Conservation (phyloP, 306 rosid genomes). For the Elaeagnus macrophylla region DNA sequence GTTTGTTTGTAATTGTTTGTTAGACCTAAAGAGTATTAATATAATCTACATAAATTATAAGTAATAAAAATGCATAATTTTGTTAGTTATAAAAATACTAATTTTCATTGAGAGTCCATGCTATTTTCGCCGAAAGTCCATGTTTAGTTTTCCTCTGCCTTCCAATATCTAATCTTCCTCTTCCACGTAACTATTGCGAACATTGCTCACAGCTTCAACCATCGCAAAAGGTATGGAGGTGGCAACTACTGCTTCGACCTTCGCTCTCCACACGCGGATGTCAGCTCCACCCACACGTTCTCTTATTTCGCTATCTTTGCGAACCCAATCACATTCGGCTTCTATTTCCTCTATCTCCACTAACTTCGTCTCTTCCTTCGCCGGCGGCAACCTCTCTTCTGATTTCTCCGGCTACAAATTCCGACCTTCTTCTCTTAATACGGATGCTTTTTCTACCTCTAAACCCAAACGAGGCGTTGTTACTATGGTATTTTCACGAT, state of each 20-base stretch:
- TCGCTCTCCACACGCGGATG: constrained; percentile 13
- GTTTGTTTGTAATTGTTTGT: too few species aligned
- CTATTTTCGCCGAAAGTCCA: too few species aligned
- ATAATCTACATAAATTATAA: too few species aligned
- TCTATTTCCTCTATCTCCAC: constrained; percentile 39
- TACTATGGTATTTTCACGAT: constrained; percentile 55
- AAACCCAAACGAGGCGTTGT: constrained; percentile 60
- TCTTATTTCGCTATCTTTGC: neutral
- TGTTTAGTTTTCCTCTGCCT: too few species aligned
- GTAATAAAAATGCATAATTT: too few species aligned
- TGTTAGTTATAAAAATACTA: too few species aligned
- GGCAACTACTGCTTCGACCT: constrained; percentile 22
- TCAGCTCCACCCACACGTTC: neutral
- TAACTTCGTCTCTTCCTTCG: constrained; percentile 36
- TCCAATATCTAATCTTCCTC: neutral
- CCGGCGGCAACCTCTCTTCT: constrained; percentile 36
- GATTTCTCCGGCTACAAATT: constrained; percentile 52
- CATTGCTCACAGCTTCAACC: neutral
- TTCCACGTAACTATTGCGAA: neutral
- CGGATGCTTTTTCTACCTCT: constrained; percentile 34
- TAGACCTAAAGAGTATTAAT: too few species aligned
- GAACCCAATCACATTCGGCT: too few species aligned
- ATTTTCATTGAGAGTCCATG: too few species aligned
- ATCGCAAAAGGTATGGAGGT: constrained; percentile 20
- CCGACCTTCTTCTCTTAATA: constrained; percentile 53